phyloP scores from a whole-genome alignment of 2,329 filamentous ascomycete species.

The Pyrenophora tritici-repentis region DNA sequence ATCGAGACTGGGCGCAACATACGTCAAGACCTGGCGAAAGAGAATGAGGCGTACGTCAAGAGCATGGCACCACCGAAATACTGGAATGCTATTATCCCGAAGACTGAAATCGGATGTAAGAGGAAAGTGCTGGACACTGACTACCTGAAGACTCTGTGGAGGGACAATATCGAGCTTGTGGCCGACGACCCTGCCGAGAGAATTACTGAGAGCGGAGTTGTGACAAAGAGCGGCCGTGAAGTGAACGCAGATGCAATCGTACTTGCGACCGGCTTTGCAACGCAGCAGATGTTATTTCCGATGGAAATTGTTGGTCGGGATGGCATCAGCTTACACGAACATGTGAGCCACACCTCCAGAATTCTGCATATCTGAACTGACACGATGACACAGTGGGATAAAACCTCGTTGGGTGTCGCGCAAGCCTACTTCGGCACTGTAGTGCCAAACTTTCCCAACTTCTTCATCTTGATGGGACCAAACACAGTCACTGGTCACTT shows the following conservation, averaged over 20 bases:
- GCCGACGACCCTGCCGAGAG: slow-evolving; percentile 48
- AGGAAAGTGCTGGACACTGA: slow-evolving; percentile 55
- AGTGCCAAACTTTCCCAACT: slow-evolving; percentile 43
- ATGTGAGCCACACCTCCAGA: slow-evolving; percentile 29
- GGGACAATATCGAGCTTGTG: slow-evolving; percentile 51
- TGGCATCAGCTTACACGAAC: slow-evolving; percentile 48
- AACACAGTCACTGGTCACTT: slow-evolving; percentile 57
- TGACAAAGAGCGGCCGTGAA: slow-evolving; percentile 46
- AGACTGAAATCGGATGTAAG: slow-evolving; percentile 55
- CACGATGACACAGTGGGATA: slow-evolving; percentile 45
- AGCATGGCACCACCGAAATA: slow-evolving; percentile 51
- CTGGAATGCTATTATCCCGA: slow-evolving; percentile 51
- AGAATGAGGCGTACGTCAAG: slow-evolving; percentile 52
- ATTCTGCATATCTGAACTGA: neutral
- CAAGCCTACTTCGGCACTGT: slow-evolving; percentile 58
- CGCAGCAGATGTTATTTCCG: slow-evolving; percentile 53
- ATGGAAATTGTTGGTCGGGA: slow-evolving; percentile 54
- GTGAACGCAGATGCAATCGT: slow-evolving; percentile 55
- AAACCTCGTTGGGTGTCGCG: slow-evolving; percentile 41
- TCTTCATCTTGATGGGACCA: slow-evolving; percentile 30
- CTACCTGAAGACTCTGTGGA: slow-evolving; percentile 52
- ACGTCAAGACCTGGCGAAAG: slow-evolving; percentile 44
- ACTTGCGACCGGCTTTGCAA: slow-evolving; percentile 57
- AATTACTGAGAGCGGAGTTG: slow-evolving; percentile 48
- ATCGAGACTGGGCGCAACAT: slow-evolving; percentile 46